Evolutionary conservation across 805 yeast species (phyloP).

Genomic region (Candida ficus): DNA sequence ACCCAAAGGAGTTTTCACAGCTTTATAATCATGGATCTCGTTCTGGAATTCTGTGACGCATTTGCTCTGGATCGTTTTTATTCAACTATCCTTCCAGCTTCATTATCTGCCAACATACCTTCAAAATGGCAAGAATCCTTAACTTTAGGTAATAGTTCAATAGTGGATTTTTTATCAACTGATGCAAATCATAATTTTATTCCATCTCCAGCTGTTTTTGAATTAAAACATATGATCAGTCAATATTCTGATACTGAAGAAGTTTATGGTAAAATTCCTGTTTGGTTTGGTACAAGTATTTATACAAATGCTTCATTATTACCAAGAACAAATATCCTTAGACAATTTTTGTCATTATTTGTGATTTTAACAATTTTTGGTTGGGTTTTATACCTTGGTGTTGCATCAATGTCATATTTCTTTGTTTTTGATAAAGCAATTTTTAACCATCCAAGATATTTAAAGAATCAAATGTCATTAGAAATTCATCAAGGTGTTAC

Average conservation of each 20-base stretch:
- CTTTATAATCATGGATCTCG: constrained; percentile 80
- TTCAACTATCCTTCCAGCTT: constrained; percentile 60
- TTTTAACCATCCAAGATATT: constrained; percentile 92
- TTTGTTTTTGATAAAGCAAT: constrained; percentile 83
- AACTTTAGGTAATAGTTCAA: constrained; percentile 19
- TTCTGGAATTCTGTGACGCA: constrained; percentile 74
- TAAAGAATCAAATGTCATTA: constrained; percentile 85
- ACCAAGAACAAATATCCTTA: constrained; percentile 62
- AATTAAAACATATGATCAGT: constrained; percentile 13
- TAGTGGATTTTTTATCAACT: constrained; percentile 17
- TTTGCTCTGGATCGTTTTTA: constrained; percentile 70
- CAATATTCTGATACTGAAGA: constrained; percentile 30
- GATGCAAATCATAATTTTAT: constrained; percentile 12
- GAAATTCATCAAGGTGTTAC: constrained; percentile 76
- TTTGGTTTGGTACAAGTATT: constrained; percentile 48
- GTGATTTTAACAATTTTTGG: constrained; percentile 77
- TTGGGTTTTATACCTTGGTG: constrained; percentile 69
- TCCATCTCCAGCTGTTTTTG: constrained; percentile 11
- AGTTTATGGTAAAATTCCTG: constrained; percentile 58
- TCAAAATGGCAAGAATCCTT: constrained; percentile 25
- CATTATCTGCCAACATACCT: constrained; percentile 36
- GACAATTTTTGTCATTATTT: constrained; percentile 68
- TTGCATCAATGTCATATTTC: constrained; percentile 72
- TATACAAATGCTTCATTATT: constrained; percentile 64
- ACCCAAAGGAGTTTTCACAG: too few relatives aligned